Conservation (phyloP, 1,284 basidiomycete genomes). For the Mycena sp. region DNA sequence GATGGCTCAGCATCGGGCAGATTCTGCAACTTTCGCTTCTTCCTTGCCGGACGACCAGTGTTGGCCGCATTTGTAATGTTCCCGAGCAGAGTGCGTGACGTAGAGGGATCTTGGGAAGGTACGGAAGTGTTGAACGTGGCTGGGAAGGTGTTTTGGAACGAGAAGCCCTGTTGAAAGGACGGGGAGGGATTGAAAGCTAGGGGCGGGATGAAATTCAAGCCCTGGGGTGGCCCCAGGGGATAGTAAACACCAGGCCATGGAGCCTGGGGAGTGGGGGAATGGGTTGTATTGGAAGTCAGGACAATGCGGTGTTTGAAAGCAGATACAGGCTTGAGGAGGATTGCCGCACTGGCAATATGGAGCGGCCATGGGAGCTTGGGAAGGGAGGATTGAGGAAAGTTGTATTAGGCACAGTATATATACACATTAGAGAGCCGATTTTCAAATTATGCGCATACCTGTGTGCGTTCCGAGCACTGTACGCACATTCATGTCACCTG, state of each 20-base stretch:
- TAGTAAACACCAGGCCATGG: neutral
- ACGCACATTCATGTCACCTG: too few relatives aligned
- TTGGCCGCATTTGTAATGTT: neutral
- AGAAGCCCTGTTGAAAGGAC: neutral
- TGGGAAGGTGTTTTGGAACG: neutral
- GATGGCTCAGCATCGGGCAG: neutral
- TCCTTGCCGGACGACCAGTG: neutral
- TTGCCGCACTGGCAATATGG: slow-evolving; percentile 3
- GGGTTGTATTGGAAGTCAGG: neutral
- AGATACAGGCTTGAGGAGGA: neutral
- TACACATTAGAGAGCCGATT: too few relatives aligned
- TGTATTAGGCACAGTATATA: too few relatives aligned
- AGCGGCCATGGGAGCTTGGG: neutral
- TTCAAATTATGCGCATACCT: too few relatives aligned
- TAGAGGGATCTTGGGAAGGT: neutral
- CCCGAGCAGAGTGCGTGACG: neutral
- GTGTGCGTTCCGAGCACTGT: too few relatives aligned
- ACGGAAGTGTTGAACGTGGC: neutral
- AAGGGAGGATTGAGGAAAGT: neutral
- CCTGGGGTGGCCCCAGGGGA: neutral
- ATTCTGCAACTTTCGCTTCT: neutral
- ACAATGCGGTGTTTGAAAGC: neutral
- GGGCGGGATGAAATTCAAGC: too few relatives aligned
- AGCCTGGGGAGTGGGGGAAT: neutral
- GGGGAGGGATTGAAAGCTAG: neutral